Evolutionary conservation across 1,139 yeast species (phyloP).

Genomic region (Taphrina pruni): DNA sequence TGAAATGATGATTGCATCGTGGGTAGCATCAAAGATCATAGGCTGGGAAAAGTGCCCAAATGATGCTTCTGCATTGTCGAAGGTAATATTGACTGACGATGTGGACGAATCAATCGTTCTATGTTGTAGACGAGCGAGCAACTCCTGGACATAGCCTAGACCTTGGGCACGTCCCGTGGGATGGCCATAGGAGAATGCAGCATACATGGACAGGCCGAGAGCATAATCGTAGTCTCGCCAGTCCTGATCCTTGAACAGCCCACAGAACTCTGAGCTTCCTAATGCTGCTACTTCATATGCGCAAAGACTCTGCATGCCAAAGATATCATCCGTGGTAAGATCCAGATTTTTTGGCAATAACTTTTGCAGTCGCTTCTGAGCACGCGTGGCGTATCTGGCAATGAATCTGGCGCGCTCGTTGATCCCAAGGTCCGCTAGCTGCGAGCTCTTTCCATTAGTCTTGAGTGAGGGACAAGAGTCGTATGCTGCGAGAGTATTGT

Average conservation of each 20-base stretch:
- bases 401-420: slow-evolving; percentile 10
- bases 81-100: slow-evolving; percentile 9
- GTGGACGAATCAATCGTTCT: slow-evolving; percentile 9
- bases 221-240: slow-evolving; percentile 60
- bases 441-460: neutral
- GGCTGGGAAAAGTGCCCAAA: slow-evolving; percentile 14
- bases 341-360: slow-evolving; percentile 44
- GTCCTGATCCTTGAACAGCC: slow-evolving; percentile 58
- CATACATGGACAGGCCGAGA: slow-evolving; percentile 55
- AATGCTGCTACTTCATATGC: slow-evolving; percentile 60
- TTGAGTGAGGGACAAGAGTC: slow-evolving; percentile 23
- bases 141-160: slow-evolving; percentile 55
- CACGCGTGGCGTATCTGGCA: slow-evolving; percentile 4
- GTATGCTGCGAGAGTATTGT: slow-evolving; percentile 15
- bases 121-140: slow-evolving; percentile 51
- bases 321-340: slow-evolving; percentile 54
- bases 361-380: slow-evolving; percentile 15
- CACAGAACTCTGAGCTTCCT: slow-evolving; percentile 58
- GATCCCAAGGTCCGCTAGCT: neutral
- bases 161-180: slow-evolving; percentile 55
- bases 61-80: slow-evolving; percentile 2
- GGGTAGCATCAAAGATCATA: slow-evolving; percentile 14
- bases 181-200: slow-evolving; percentile 53
- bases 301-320: slow-evolving; percentile 56
- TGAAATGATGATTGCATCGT: slow-evolving; percentile 19